Base-by-base conservation (phyloP, 2,329 filamentous ascomycete genomes). In the Calonectria hawksworthii region DNA sequence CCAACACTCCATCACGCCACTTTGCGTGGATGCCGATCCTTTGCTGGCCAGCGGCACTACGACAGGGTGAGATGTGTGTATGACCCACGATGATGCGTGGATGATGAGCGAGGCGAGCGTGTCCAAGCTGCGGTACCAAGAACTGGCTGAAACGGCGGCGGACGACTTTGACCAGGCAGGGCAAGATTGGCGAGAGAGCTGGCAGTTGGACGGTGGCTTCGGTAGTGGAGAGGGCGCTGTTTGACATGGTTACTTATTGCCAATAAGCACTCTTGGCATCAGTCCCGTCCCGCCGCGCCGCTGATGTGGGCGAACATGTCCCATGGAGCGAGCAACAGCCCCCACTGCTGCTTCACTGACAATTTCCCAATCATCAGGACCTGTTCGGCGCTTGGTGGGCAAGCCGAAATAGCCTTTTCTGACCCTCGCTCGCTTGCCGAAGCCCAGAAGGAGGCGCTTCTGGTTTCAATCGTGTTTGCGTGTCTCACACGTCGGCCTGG, bases 231-330 rank as follows among this genome's bases (percentile, higher is more conserved):
- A 38, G 23, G 56, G 23, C n/a, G 38, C n/a, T 63, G 56, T 30
- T 26, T 28, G 36, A n/a, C 56, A 63, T 41, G 36, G 56, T 41
- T 56, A 6, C 41, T 18, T 34, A 56, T 23, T 34, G 56, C 23
- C 34, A 63, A 41, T 41, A 63, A 63, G 38, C 34, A 63, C 34
- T 63, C 56, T 63, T 63, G 56, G 56, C 56, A 63, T 63, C 56
- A 41, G 56, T 41, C 56, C 56, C 56, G 36, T 41, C 23, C 34
- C 56, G 36, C 26, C 1, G 56, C 23, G 56, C 34, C 28, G 30
- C 34, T 34, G 21, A 32, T 34, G 51, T 30, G 16, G 51, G 51
- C 52, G 52, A 56, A 56, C 52, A 13, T 34, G 52, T 34, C 18
- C 52, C 30, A 10, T n/a, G 32, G 51, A 26, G n/a, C n/a, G n/a